phyloP scores from a whole-genome alignment of 371 early-diverging fungal genomes.

The Blakeslea trispora region DNA sequence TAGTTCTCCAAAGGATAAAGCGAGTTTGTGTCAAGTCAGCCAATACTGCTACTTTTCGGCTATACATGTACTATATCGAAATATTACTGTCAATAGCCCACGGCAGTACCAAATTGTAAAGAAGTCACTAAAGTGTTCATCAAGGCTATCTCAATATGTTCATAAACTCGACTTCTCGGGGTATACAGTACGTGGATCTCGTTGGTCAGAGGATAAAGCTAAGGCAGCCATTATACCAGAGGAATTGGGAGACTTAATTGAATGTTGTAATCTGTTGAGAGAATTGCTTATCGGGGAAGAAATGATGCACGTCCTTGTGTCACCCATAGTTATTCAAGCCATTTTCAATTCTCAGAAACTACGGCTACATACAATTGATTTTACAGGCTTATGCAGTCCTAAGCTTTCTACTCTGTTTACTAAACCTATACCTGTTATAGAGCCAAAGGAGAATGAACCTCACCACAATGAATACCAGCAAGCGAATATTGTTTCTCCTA shows the following conservation, averaged over 20 bases:
- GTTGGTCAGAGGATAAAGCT: constrained; percentile 38
- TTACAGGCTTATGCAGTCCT: constrained; percentile 36
- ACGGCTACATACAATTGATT: constrained; percentile 27
- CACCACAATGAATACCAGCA: background rate
- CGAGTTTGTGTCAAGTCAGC: constrained; percentile 24
- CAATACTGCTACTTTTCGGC: constrained; percentile 19
- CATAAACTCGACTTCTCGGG: constrained; percentile 37
- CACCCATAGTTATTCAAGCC: constrained; percentile 26
- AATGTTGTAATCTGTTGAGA: constrained; percentile 28
- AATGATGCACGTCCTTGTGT: constrained; percentile 37
- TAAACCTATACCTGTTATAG: constrained; percentile 24
- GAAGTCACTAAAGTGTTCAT: constrained; percentile 6
- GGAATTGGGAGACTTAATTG: constrained; percentile 25
- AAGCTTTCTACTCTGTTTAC: constrained; percentile 22
- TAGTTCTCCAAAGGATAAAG: constrained; percentile 18
- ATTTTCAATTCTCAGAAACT: constrained; percentile 27
- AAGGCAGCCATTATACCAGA: constrained; percentile 30
- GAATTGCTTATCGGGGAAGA: constrained; percentile 40
- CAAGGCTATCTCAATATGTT: constrained; percentile 3
- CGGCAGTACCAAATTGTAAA: constrained; percentile 20
- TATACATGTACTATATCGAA: constrained; percentile 23
- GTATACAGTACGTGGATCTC: constrained; percentile 40
- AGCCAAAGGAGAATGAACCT: constrained; percentile 6
- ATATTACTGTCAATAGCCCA: constrained; percentile 33
- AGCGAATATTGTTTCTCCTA: background rate